Percentiles rank a stretch among this genome's conserved stretches.
Evolutionary conservation across 2,329 filamentous ascomycete species (phyloP).

Genomic region (Beauveria rudraprayagi): DNA sequence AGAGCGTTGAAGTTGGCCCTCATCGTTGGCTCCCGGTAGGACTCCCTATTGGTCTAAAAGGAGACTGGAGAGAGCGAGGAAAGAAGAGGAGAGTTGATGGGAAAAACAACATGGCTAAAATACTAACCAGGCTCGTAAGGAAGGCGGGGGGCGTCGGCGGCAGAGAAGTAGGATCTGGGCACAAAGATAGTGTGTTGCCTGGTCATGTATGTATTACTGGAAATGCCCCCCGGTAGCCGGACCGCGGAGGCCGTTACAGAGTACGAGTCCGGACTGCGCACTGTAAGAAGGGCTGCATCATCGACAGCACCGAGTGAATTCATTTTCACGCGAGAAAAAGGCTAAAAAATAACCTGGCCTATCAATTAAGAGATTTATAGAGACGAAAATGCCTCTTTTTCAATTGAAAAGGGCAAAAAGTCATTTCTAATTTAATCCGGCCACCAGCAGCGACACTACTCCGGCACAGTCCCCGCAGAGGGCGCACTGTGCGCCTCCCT

Average conservation of each 20-base stretch:
- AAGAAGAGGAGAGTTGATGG: neutral
- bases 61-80: too few relatives aligned
- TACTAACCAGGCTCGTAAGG: neutral
- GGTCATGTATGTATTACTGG: neutral
- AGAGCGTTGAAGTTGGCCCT: neutral
- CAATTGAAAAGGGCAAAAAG: neutral
- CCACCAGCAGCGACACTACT: neutral
- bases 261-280: neutral
- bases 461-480: neutral
- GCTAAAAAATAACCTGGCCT: too few relatives aligned
- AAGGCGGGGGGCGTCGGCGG: neutral
- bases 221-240: slow-evolving; percentile 7
- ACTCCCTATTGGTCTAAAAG: too few relatives aligned
- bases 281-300: neutral
- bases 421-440: neutral
- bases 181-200: neutral
- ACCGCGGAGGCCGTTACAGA: neutral
- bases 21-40: neutral
- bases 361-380: too few relatives aligned
- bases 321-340: too few relatives aligned
- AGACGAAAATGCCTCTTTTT: neutral
- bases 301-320: too few relatives aligned
- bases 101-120: neutral
- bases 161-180: neutral
- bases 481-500: neutral